Evolutionary conservation across 768 basidiomycete species (phyloP), one percentile per base, ranked within the genome.

Genomic region (Trametes meyenii): DNA sequence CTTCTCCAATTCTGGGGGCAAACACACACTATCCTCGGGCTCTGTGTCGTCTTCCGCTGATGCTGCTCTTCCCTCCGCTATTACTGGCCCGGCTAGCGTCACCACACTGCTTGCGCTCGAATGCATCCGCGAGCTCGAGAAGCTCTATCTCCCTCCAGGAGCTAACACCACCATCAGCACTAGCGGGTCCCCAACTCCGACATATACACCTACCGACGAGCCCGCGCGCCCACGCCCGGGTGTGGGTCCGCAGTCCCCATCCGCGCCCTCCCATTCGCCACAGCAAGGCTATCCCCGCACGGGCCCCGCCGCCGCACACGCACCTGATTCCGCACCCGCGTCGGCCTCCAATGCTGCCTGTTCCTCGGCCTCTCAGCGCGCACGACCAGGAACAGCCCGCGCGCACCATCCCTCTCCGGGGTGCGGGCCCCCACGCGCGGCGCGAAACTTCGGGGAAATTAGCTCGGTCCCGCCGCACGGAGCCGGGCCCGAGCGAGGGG

Each of bases 111-210:
- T 77, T n/a, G 72, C 77, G 29, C 62, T 81, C 61, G 74, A 74
- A 60, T 71, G 75, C 11, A 62, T 79, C 39, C 75, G 75, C 40
- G 77, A 81, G 61, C 67, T 84, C 6, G 50, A 38, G 48, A 49
- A 40, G 44, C 51, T 66, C 24, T 67, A 61, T 50, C 38, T 61
- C 72, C 61, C 56, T 33, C 45, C 23, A 17, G 21, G 16, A 11
- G 16, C n/a, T 5, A 10, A 44, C 45, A 17, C 13, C n/a, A 17
- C 50, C 39, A 11, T 10, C 6, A 14, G 24, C 19, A n/a, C 39
- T 26, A 36, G 12, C n/a, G 33, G 7, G 1, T 24, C 13, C 35
- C 17, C 19, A 42, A 39, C 24, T n/a, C 21, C 36, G 21, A 52
- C 29, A 33, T 33, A 33, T 8, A 33, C 29, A 33, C 29, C 36